These are phyloP conservation scores for Candida germanica DNA, from an alignment of 805 yeast species.

Conservation along the genomic window DNA sequence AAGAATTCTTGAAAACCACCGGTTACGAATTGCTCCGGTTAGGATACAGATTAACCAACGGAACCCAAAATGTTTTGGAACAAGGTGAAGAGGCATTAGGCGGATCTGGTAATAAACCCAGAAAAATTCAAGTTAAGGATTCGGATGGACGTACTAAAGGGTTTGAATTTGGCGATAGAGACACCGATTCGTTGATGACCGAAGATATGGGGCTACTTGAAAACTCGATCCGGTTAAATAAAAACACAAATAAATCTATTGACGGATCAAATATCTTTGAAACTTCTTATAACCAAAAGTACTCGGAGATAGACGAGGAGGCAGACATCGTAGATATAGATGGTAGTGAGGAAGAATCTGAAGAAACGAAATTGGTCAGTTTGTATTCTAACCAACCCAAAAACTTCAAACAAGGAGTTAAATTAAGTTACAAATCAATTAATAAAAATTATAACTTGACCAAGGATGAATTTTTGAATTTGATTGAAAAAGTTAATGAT, in stretches of 20 bases:
- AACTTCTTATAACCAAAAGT: constrained; percentile 8
- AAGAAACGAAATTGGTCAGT: constrained; percentile 49
- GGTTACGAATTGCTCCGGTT: constrained; percentile 76
- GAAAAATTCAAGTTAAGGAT: constrained; percentile 22
- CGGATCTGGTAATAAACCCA: constrained; percentile 61
- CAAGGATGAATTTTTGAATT: constrained; percentile 54
- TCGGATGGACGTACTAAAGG: constrained; percentile 2
- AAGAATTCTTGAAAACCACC: constrained; percentile 70
- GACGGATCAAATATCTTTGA: constrained; percentile 9
- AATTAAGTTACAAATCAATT: constrained; percentile 69
- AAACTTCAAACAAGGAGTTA: constrained; percentile 66
- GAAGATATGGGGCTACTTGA: constrained; percentile 7
- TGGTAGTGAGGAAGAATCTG: constrained; percentile 19
- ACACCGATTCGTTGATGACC: not conserved
- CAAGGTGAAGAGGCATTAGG: constrained; percentile 76
- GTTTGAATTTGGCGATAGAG: not conserved
- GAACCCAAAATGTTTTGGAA: constrained; percentile 80
- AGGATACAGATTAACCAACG: constrained; percentile 83
- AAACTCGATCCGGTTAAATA: constrained; percentile 12
- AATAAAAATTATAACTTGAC: constrained; percentile 69
- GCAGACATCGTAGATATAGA: constrained; percentile 21
- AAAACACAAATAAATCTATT: not conserved
- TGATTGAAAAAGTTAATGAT: constrained; percentile 61
- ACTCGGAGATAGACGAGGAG: constrained; percentile 24
- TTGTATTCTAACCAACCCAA: constrained; percentile 83